Base-by-base conservation (phyloP, 805 yeast genomes). In the Barnettozyma botsteinii region DNA sequence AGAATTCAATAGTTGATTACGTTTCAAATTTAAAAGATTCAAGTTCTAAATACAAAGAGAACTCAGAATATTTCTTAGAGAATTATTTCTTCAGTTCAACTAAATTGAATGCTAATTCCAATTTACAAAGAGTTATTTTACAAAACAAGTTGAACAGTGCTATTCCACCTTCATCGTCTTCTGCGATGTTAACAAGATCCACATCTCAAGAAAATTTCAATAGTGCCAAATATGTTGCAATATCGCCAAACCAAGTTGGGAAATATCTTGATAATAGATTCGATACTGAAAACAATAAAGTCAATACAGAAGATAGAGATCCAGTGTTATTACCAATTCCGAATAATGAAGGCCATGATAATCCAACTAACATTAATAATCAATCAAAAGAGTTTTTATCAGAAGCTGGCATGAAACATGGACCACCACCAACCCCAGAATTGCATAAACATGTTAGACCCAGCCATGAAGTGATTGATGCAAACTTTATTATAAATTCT, bases 1-100 rank as follows among this genome's bases (percentile, higher is more conserved):
- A 65, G 42, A 68, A 66, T 14, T 58, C 77, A 1, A 51, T 75
- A 10, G 55, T 60, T 10, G 77, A 75, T 33, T 77, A 72, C 49
- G 57, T 65, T 30, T 31, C 49, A 7, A 31, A 51, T 7, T 34
- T 52, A 27, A 43, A 51, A 33, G 42, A 45, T 18, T 25, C 52
- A 15, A 44, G 56, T 9, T 31, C n/a, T 2, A 48, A 38, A 37
- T 49, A 14, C 14, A 47, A 37, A 32, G 57, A 52, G 2, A 35
- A 45, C 4, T 38, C 53, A 3, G 44, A 41, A 12, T 42, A 40
- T 31, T 56, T 56, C 38, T 46, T 54, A 39, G 52, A 46, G 4
- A 45, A 31, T 22, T 46, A 50, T 36, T 43, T 42, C 24, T 32
- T 36, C 14, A 29, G 31, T 4, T 30, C 41, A n/a, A 38, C 20